Evolutionary conservation across 345 rosid species (phyloP), one percentile per base, ranked within the genome.

Genomic region (Arabis alpina): DNA sequence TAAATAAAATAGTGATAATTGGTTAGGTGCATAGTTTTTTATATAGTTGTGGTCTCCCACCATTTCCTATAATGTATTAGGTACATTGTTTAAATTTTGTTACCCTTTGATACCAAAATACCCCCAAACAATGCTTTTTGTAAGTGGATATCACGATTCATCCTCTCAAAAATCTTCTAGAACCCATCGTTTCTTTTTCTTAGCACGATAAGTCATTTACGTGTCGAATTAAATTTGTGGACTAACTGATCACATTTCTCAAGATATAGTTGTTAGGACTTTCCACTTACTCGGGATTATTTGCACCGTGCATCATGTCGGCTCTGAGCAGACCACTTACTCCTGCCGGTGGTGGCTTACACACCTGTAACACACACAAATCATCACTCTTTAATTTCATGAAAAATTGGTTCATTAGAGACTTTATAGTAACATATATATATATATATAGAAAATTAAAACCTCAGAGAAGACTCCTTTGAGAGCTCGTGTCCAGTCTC

Each of bases 401-500:
- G 37, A 49, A 16, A 12, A 28, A 3, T 51, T 50, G 24, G 15
- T 61, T 30, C 8, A 9, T 13, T 12, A 15, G 14, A 58, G 36
- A 67, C 10, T 37, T 66, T 49, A 3, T 34, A 8, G n/a, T 23
- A 36, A 34, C 8, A 1, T 6, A 34, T 6, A 70, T 19, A 9
- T 19, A 9, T 27, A 14, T 23, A 9, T 11, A 16, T 8, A 28
- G 23, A 19, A 19, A 19, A 19, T 19, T 19, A 1, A 54, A 36
- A 84, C 97, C 92, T 85, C 81, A 3, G 90, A 78, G 79, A 88
- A 91, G 10, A 84, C 88, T 8, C 84, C 82, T 82, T 76, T 78
- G 28, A 90, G 97, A 39, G 84, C 87, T 9, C 79, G 37, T 12
- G 97, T 91, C 97, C 97, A 91, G 52, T 91, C 97, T 2, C 97